Percentiles rank a stretch among this genome's conserved stretches.
phyloP scores from a whole-genome alignment of 306 rosid species.

The Quercus glauca region DNA sequence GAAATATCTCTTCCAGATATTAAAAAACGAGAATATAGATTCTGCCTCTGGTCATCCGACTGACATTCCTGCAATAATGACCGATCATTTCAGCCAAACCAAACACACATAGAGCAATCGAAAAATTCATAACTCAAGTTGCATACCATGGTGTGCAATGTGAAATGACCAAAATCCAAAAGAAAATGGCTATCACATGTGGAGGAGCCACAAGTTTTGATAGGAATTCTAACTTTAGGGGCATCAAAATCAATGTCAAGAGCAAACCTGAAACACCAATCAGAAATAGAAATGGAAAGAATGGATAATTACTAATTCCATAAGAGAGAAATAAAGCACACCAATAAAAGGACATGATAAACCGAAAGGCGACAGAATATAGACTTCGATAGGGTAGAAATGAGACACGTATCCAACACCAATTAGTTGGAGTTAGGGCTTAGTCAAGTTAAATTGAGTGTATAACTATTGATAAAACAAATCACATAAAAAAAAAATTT shows the following conservation, averaged over 20 bases:
- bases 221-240: conserved; percentile 95
- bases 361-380: not conserved
- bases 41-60: conserved; percentile 64
- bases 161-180: conserved; percentile 97
- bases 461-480: not conserved
- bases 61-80: conserved; percentile 60
- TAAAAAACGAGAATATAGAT: conserved; percentile 73
- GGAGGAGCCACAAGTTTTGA: conserved; percentile 58
- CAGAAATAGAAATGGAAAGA: conserved; percentile 21
- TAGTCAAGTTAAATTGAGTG: not conserved
- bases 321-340: not conserved
- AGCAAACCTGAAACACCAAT: conserved; percentile 72
- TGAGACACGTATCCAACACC: not conserved
- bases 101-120: conserved; percentile 20
- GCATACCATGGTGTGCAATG: conserved; percentile 76
- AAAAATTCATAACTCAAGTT: conserved; percentile 15
- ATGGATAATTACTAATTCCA: not conserved
- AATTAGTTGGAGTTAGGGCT: not conserved
- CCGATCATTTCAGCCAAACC: conserved; percentile 24
- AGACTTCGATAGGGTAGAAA: not conserved
- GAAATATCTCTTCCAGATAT: conserved; percentile 94
- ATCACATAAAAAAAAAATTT: not conserved
- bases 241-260: conserved; percentile 96
- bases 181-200: conserved; percentile 80
- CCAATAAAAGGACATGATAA: not conserved